Base-by-base conservation (phyloP, 805 yeast genomes). In the Candida dajiaensis region DNA sequence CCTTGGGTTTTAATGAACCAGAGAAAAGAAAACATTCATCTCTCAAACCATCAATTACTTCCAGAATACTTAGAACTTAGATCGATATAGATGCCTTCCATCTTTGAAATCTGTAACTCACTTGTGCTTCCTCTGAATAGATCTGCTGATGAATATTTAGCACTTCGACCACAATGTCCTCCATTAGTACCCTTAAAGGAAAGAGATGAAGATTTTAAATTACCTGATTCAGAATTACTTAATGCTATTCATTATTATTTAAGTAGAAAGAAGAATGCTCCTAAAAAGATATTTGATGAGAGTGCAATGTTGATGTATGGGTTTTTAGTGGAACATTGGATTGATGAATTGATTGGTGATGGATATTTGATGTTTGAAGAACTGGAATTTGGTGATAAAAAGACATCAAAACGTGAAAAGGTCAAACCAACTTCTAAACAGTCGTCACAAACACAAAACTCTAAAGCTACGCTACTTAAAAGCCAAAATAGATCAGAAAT, bases 231-330 rank as follows among this genome's bases (percentile, higher is more conserved):
- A 1, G 64, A 60, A 2, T 44, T 60, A 54, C 59, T 69, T 26
- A 55, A 60, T 15, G 67, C 64, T 4, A 37, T 69, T 21, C 72
- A 69, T 46, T 69, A 69, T 51, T 69, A 64, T 48, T 57, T 62
- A 0, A 58, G 51, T 2, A 25, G 31, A 20, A 49, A 48, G 31
- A 52, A 37, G 21, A 67, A 68, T 1, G 59, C 58, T 18, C 48
- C 59, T 35, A 39, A 47, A 3, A 48, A 55, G 9, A 35, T 53
- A 13, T 61, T 69, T 43, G 74, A 70, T 45, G 74, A 69, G 39
- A 59, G 68, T 8, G 62, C 69, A 16, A 46, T 70, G 47, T 49
- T 70, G 18, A 57, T 67, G 0, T n/a, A 68, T 25, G 71, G 73
- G 0, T 50, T 63, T 21, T 42, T 70, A 10, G 54, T 70, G 18